Conservation (phyloP, 163 green algal genomes). For the Trebouxia gelatinosa region DNA sequence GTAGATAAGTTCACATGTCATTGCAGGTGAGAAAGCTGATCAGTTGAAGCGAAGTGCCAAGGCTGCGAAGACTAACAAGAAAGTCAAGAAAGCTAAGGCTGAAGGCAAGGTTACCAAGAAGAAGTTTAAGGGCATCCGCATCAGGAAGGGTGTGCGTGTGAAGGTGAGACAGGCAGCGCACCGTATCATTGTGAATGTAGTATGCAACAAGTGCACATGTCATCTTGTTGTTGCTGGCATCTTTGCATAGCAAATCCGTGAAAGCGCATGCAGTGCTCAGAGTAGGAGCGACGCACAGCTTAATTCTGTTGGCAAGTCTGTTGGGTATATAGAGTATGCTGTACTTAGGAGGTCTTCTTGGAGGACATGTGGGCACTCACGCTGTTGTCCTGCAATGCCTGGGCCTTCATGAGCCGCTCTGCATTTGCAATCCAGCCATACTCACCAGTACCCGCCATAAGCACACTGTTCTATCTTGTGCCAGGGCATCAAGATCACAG, state of each 20-base stretch:
- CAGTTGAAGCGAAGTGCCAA: constrained; percentile 36
- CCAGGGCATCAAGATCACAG: constrained; percentile 48
- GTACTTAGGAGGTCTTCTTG: constrained; percentile 91
- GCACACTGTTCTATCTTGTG: too few species aligned
- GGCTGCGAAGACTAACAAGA: constrained; percentile 37
- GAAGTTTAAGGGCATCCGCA: constrained; percentile 15
- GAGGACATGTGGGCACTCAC: constrained; percentile 89
- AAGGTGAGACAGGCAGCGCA: neutral
- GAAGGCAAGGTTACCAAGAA: constrained; percentile 39
- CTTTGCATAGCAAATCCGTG: too few species aligned
- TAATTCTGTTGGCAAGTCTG: neutral
- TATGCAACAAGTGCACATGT: neutral
- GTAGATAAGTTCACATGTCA: too few species aligned
- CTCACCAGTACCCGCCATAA: too few species aligned
- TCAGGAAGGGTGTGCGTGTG: neutral
- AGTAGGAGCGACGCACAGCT: neutral
- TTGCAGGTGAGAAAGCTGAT: constrained; percentile 36
- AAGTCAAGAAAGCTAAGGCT: constrained; percentile 40
- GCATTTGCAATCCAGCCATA: constrained; percentile 98
- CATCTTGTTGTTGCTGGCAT: neutral
- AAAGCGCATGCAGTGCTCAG: too few species aligned
- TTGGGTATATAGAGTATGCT: too few species aligned
- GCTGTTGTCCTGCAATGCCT: constrained; percentile 92
- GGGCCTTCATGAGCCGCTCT: constrained; percentile 99
- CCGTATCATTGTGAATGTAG: neutral